Evolutionary conservation across 208 protist genomes (phyloP), one percentile per base, ranked within the genome.

Genomic region (Leishmania aethiopica): DNA sequence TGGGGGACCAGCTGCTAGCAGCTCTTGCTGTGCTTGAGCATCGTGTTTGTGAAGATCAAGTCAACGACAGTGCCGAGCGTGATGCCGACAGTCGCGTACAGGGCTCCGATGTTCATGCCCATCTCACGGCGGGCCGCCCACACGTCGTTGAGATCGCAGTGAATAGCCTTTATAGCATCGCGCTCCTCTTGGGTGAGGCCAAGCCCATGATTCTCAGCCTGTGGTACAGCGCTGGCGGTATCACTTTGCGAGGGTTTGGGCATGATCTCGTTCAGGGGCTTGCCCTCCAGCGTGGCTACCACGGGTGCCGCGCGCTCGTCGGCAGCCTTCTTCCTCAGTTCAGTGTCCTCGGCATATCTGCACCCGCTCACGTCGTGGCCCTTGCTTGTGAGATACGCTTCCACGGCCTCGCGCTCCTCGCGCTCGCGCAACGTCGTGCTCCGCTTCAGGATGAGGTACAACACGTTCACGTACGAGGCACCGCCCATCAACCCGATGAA

Each of bases 381-480:
- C 6, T 51, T 73, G 40, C 42, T 32, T 32, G 3, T 37, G 4
- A 49, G 64, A 70, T 47, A 66, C 47, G 55, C 55, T n/a, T 32
- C 80, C 75, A 85, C 59, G 15, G 75, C 45, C 28, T 83, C 76
- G 53, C 81, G 25, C 67, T 90, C 82, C 74, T 93, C 86, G 37
- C 81, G 55, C 71, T 86, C 64, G 53, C 90, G 85, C 83, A 90
- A 83, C 11, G 60, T 32, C 22, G 80, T 45, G 40, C 86, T 84
- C 7, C 84, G 82, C 60, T 88, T 81, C 19, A 98, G 82, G 57
- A 98, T 93, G 32, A 97, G 83, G 79, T 95, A 98, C 66, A 98
- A 98, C 28, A 93, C 87, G 83, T 98, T 98, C 19, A 98, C 96
- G 84, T 98, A 98, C 13, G 91, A 96, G 10, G 94, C 92, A 51